Evolutionary conservation across 2,329 filamentous ascomycete genomes (phyloP), one percentile per base, ranked within the genome.

Genomic region (Aspergillus fijiensis): DNA sequence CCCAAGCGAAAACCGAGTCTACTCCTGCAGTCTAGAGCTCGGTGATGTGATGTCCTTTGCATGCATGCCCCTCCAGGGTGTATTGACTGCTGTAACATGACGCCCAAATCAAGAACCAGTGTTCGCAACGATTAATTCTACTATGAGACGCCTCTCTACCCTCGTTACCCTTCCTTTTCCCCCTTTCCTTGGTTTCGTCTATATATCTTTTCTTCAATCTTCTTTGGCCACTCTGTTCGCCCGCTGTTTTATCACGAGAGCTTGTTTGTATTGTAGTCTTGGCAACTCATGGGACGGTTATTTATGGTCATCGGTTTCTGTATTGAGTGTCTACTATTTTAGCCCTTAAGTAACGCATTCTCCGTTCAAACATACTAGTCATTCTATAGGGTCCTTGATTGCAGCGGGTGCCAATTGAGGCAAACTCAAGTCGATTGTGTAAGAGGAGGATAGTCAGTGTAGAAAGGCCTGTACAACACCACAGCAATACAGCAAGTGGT

Each of bases 1-100:
- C 74, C 5, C 72, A 71, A 35, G 64, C 73, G 3, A 76, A 76
- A 63, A 60, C 61, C 45, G 74, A 77, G 55, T 57, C 69, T 52
- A 60, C 39, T 19, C 39, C 39, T 45, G 39, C 69, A 6, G 67
- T 68, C 29, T 75, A 70, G 65, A 48, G 11, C 21, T 29, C 21
- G 19, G 49, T 55, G 42, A 25, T 55, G 53, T 47, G 42, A 60
- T 45, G 52, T 12, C 35, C 51, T 21, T 42, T 29, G 27, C 27
- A 29, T 51, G 49, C 31, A 39, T 50, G 23, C 51, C 51, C 51
- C 35, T 49, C 25, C 39, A 45, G 27, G 57, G 19, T 19, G n/a
- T 35, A 49, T 45, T 25, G 45, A 29, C 49, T n/a, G 23, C 29
- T 35, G n/a, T 53, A 25, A 19, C 23, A 31, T 19, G 55, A 23